Base-by-base conservation (phyloP, 1,284 basidiomycete genomes). In the Coniferiporia sulphurascens region DNA sequence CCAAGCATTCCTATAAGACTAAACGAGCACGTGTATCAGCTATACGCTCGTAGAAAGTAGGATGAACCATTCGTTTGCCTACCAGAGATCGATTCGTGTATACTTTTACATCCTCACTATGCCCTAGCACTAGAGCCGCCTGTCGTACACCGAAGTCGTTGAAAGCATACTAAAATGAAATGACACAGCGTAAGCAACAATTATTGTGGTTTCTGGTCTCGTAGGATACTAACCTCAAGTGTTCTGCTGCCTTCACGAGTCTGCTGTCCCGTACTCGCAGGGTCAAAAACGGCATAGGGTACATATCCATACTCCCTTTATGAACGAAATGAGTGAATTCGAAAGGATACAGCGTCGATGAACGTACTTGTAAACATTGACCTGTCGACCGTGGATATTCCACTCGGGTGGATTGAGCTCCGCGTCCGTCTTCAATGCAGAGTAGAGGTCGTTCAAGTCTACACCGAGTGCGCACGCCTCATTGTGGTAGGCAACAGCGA, bases 201-300 rank as follows among this genome's bases (percentile, higher is more conserved):
- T 36, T 12, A 27, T 27, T 27, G 27, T 27, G 12, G 34, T 45
- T 19, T 12, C 6, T 46, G 32, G 13, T 41, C 12, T 8, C 41
- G 2, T 7, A 48, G 27, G 1, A 1, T 1, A 61, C 68, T 57
- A 56, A 83, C 85, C 73, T 87, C 85, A 4, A 87, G 71, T 2
- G 85, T 87, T 51, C 85, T 72, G 65, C 84, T 86, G 15, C 83
- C 84, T 68, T 87, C 85, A 52, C 84, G 74, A 2, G 85, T 87
- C 66, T 86, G 85, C 32, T 83, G 74, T 27, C 85, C 85, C 0
- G 81, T 84, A 64, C 83, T 84, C 4, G 76, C 72, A 0, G 78
- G 74, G 63, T 86, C 85, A 19, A 87, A 70, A 2, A 82, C 84
- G 8, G 78, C 82, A 62, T 81, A 85, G 0, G 85, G 85, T 6